Base-by-base conservation (phyloP, 1,284 basidiomycete species). In the Apiotrichum sp. region DNA sequence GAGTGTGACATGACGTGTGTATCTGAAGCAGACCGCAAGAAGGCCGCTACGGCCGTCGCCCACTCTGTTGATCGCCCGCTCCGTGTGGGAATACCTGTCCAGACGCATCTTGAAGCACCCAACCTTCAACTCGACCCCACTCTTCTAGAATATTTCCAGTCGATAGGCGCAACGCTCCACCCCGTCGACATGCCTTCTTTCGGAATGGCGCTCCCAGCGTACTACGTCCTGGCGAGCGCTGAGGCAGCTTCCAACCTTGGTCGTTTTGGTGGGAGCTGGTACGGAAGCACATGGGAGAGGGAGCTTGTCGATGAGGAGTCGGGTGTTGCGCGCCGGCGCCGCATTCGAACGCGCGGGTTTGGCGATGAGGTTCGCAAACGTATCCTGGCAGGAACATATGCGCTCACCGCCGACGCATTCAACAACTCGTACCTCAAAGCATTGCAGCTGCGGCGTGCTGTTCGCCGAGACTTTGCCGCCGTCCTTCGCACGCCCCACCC, bases 351-450 rank as follows among this genome's bases (percentile, higher is more conserved):
- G 0, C 73, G 77, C 41, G 86, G 84, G 8, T 95, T 98, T 62
- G 95, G 95, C 1, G 67, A 71, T 2, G 95, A 98, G 72, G 93
- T 93, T 2, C 82, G 86, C 73, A 87, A 87, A 66, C 84, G 95
- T 1, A 85, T 98, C 14, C 70, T 98, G n/a, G 79, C 98, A 1
- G 95, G 95, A 0, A 92, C 92, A 0, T 92, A 95, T 70, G 89
- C 93, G 1, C 78, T 98, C 16, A 88, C 88, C 0, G 91, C 93
- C 14, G 90, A 91, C 62, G 92, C 91, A 13, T 96, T 93, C 71
- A 88, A 98, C 76, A 97, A 96, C 70, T 97, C 95, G 73, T 98
- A 93, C 71, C 80, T 98, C 3, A 89, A 95, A 76, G 93, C 96
- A 0, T 87, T 93, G 59, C 81, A 84, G 16, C 82, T 97, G 22